These are phyloP conservation scores for Penicillium malachiteum DNA, from an alignment of 495 filamentous ascomycete genomes.

Conservation along the genomic window DNA sequence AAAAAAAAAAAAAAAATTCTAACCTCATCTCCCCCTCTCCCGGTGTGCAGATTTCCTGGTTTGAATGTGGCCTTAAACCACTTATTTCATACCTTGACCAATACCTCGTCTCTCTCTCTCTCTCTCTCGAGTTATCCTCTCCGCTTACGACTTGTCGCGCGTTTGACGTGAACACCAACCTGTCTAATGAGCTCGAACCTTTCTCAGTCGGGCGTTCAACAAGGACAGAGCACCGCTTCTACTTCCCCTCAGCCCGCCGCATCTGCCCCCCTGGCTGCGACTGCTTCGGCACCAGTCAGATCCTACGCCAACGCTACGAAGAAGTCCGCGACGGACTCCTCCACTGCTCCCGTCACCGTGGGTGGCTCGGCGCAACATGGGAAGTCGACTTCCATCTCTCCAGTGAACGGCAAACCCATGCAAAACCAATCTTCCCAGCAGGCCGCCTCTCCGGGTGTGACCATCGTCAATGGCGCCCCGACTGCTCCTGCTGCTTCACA, in stretches of 20 bases:
- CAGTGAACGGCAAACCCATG: slow-evolving; percentile 83
- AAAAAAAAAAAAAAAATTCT: neutral
- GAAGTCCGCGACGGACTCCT: slow-evolving; percentile 75
- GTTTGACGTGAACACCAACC: slow-evolving; percentile 31
- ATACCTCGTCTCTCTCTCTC: slow-evolving; percentile 21
- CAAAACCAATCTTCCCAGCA: slow-evolving; percentile 33
- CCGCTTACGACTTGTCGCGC: slow-evolving; percentile 19
- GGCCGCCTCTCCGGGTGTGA: slow-evolving; percentile 55
- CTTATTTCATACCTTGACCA: slow-evolving; percentile 33
- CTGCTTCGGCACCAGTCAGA: slow-evolving; percentile 50
- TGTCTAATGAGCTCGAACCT: slow-evolving; percentile 54
- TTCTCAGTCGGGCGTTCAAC: slow-evolving; percentile 51
- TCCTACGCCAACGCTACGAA: slow-evolving; percentile 76
- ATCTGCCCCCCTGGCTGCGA: slow-evolving; percentile 57
- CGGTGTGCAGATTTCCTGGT: slow-evolving; percentile 25
- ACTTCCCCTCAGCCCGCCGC: slow-evolving; percentile 43
- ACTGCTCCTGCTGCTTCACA: slow-evolving; percentile 47
- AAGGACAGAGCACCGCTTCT: slow-evolving; percentile 53
- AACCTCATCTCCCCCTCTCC: slow-evolving; percentile 19
- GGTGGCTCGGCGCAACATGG: slow-evolving; percentile 78
- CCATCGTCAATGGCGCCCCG: slow-evolving; percentile 66
- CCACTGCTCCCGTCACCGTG: slow-evolving; percentile 62
- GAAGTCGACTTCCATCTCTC: slow-evolving; percentile 71
- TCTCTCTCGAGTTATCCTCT: slow-evolving; percentile 4
- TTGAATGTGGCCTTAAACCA: slow-evolving; percentile 36